Conservation (phyloP, 2,329 filamentous ascomycete genomes). For the Talaromyces pinophilus region DNA sequence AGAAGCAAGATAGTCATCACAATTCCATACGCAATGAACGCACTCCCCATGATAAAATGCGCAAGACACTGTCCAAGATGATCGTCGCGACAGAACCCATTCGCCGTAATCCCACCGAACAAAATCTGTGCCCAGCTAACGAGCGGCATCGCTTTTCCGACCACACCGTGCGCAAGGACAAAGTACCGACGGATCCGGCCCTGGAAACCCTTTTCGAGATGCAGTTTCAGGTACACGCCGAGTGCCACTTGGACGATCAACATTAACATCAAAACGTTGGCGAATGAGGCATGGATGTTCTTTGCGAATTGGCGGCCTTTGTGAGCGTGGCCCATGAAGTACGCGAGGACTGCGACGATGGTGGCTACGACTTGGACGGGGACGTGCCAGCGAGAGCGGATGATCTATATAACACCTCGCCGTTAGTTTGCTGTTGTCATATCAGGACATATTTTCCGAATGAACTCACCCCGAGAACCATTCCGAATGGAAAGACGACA, state of each 20-base stretch:
- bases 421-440: neutral
- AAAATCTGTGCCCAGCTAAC: slow-evolving; percentile 91
- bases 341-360: slow-evolving; percentile 75
- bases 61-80: slow-evolving; percentile 90
- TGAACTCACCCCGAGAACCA: slow-evolving; percentile 78
- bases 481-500: slow-evolving; percentile 87
- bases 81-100: slow-evolving; percentile 90
- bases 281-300: slow-evolving; percentile 81
- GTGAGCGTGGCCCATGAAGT: slow-evolving; percentile 88
- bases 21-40: slow-evolving; percentile 92
- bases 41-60: slow-evolving; percentile 98
- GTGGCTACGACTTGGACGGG: slow-evolving; percentile 78
- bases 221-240: slow-evolving; percentile 84
- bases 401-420: slow-evolving; percentile 60
- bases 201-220: slow-evolving; percentile 81
- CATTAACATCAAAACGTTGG: slow-evolving; percentile 76
- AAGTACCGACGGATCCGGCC: slow-evolving; percentile 72
- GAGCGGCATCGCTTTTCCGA: slow-evolving; percentile 86
- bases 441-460: neutral
- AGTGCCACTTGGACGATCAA: slow-evolving; percentile 74
- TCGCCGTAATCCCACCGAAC: slow-evolving; percentile 87
- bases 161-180: slow-evolving; percentile 72
- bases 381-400: slow-evolving; percentile 91
- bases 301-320: slow-evolving; percentile 80
- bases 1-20: slow-evolving; percentile 81